A percentile compares a stretch with the other conserved stretches of the same genome.
These are phyloP conservation scores for Metarhizium guizhouense DNA, from an alignment of 2,329 filamentous ascomycete species.

Conservation along the genomic window DNA sequence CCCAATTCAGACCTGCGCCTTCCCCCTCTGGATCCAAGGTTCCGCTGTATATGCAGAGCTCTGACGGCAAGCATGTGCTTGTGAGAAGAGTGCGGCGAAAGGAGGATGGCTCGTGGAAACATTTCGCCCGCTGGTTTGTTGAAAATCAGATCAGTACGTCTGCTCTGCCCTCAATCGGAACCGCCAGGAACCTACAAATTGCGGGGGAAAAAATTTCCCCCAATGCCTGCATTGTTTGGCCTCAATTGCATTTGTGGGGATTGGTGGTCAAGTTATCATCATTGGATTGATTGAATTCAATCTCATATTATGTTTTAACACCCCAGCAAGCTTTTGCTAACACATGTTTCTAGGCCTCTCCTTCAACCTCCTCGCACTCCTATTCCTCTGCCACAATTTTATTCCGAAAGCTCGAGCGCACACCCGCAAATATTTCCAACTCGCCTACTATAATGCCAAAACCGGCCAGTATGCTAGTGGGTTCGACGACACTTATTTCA, in stretches of 20 bases:
- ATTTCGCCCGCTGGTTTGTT: constrained; percentile 60
- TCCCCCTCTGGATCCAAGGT: constrained; percentile 22
- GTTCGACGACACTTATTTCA: constrained; percentile 68
- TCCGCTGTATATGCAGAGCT: constrained; percentile 48
- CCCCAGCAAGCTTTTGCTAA: background rate
- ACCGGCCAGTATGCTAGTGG: constrained; percentile 68
- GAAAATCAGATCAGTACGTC: constrained; percentile 71
- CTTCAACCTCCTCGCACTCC: constrained; percentile 73
- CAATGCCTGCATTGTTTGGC: background rate
- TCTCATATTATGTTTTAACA: no score
- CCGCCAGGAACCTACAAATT: background rate
- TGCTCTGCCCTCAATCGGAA: constrained; percentile 1
- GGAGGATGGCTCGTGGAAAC: constrained; percentile 52
- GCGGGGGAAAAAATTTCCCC: background rate
- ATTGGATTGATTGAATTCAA: no score
- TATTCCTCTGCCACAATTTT: constrained; percentile 72
- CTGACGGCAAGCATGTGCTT: constrained; percentile 41
- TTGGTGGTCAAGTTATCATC: no score
- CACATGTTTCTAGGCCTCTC: constrained; percentile 51
- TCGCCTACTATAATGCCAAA: constrained; percentile 70
- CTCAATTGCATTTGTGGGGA: background rate
- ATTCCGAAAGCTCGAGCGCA: constrained; percentile 72
- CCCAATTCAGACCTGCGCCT: constrained; percentile 19
- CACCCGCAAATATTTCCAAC: constrained; percentile 79
- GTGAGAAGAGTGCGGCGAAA: constrained; percentile 51